These are phyloP conservation scores for Cordyceps militaris DNA, from an alignment of 2,329 filamentous ascomycete genomes.

Conservation along the genomic window DNA sequence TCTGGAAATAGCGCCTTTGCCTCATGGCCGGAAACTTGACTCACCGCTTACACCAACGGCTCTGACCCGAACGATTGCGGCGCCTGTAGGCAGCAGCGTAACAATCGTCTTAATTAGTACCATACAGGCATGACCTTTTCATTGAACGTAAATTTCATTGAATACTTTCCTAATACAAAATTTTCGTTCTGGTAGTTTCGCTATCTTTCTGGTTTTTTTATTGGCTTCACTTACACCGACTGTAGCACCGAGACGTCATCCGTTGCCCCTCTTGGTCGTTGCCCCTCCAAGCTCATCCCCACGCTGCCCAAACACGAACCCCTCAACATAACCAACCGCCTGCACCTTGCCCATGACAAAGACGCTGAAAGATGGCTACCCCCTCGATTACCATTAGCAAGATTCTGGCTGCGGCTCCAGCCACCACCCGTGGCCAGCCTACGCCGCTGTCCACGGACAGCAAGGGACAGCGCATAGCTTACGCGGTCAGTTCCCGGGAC, in stretches of 20 bases:
- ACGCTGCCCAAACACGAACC: constrained; percentile 1
- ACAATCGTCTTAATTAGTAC: background rate
- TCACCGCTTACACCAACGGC: background rate
- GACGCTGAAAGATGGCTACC: constrained; percentile 23
- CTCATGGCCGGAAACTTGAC: background rate
- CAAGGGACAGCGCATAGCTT: constrained; percentile 87
- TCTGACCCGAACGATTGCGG: background rate
- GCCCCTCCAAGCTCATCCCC: constrained; percentile 10
- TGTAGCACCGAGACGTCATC: constrained; percentile 3
- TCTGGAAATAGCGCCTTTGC: too few relatives aligned
- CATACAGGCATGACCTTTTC: too few relatives aligned
- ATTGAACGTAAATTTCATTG: too few relatives aligned
- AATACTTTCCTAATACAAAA: background rate
- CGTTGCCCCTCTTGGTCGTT: constrained; percentile 7
- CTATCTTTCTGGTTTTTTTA: background rate
- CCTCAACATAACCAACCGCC: background rate
- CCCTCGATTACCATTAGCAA: constrained; percentile 50
- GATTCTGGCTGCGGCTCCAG: constrained; percentile 80
- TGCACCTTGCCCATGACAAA: background rate
- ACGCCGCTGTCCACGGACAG: constrained; percentile 82
- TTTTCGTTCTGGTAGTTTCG: background rate
- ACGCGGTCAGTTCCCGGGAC: constrained; percentile 60
- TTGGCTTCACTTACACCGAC: background rate
- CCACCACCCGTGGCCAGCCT: constrained; percentile 76
- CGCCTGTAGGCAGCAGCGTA: constrained; percentile 6